Conservation (phyloP, 148 eudicot species). For the Rheum nobile region DNA sequence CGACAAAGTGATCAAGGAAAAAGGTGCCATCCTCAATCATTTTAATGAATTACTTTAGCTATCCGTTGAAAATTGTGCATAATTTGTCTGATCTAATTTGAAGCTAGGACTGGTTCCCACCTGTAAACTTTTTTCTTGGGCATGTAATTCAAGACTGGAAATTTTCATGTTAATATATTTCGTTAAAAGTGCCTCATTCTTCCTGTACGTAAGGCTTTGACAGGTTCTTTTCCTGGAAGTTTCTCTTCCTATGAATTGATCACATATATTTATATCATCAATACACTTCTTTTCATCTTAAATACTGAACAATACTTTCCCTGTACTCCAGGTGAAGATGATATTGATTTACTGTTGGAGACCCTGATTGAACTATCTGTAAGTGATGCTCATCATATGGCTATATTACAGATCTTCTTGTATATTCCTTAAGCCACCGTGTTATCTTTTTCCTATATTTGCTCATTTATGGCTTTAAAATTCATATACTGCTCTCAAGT, state of each 20-base stretch:
- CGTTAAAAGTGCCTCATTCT: neutral
- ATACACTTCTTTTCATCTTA: neutral
- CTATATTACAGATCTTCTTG: neutral
- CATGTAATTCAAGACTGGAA: neutral
- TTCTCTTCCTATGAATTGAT: neutral
- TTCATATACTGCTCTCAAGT: neutral
- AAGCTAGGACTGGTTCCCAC: neutral
- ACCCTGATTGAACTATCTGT: conserved; percentile 65
- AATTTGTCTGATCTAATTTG: neutral
- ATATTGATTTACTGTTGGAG: conserved; percentile 64
- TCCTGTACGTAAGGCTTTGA: neutral
- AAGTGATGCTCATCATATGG: conserved; percentile 19
- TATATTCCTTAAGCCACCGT: neutral
- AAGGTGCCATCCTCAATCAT: conserved; percentile 26
- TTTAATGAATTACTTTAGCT: neutral
- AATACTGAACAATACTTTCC: neutral
- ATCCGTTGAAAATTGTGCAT: neutral
- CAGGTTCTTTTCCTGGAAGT: neutral
- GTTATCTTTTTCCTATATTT: neutral
- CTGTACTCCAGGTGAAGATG: conserved; percentile 48
- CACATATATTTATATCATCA: neutral
- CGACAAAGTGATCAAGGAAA: conserved; percentile 59
- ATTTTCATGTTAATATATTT: neutral
- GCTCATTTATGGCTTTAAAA: neutral
- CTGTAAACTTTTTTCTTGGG: neutral